A percentile compares a stretch with the other conserved stretches of the same genome.
Evolutionary conservation across 371 early-diverging fungal species (phyloP).

Genomic region (Mucor irregularis): DNA sequence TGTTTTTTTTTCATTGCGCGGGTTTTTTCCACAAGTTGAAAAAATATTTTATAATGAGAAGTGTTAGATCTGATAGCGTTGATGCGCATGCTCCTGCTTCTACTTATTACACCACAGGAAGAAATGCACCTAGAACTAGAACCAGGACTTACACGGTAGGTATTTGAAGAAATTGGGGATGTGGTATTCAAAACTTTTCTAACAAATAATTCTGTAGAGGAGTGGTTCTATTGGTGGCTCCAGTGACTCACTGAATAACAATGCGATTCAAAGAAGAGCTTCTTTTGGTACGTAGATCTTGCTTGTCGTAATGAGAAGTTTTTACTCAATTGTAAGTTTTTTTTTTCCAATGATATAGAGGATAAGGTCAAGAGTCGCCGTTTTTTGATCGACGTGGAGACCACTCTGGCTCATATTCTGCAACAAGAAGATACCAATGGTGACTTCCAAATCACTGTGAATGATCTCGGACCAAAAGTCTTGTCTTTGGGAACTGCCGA

Average conservation of each 20-base stretch:
- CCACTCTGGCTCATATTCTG: conserved; percentile 70
- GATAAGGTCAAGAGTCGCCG: conserved; percentile 66
- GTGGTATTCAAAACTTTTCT: background rate
- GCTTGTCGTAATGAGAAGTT: background rate
- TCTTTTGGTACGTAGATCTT: conserved; percentile 40
- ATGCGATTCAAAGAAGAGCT: conserved; percentile 31
- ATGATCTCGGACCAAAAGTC: conserved; percentile 87
- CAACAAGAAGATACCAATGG: conserved; percentile 93
- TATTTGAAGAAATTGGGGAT: background rate
- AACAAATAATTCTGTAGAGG: background rate
- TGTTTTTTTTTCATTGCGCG: background rate
- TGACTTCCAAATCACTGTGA: conserved; percentile 88
- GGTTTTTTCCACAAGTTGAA: background rate
- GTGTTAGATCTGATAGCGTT: conserved; percentile 13
- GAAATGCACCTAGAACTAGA: conserved; percentile 25
- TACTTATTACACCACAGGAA: conserved; percentile 52
- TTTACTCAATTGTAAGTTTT: background rate
- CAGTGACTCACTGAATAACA: background rate
- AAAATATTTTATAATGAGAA: background rate
- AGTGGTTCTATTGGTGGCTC: background rate
- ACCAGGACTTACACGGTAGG: conserved; percentile 32
- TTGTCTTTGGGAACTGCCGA: conserved; percentile 83
- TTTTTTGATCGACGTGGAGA: conserved; percentile 80
- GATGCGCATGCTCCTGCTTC: conserved; percentile 43
- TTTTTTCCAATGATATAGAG: conserved; percentile 52